A percentile compares a stretch with the other conserved stretches of the same genome.
Conservation (phyloP, 495 filamentous ascomycete genomes). For the Xylaria telfairii region DNA sequence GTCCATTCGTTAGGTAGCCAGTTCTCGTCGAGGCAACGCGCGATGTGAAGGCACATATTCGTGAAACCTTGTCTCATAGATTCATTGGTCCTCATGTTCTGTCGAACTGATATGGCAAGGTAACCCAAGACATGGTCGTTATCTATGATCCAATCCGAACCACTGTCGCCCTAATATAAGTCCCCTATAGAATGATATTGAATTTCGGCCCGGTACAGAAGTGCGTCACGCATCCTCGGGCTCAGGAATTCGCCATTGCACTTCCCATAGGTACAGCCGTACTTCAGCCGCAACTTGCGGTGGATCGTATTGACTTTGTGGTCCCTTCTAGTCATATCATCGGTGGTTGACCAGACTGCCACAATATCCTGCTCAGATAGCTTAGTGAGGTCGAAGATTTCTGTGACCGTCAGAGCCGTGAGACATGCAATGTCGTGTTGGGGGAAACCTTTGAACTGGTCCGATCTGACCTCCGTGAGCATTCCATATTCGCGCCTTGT, state of each 20-base stretch:
- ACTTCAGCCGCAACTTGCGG: not conserved
- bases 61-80: constrained; percentile 10
- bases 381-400: constrained; percentile 4
- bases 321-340: constrained; percentile 1
- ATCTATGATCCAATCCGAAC: not conserved
- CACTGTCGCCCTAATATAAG: not conserved
- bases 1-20: not conserved
- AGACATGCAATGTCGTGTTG: constrained; percentile 3
- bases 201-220: constrained; percentile 19
- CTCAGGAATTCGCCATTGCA: constrained; percentile 43
- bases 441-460: not conserved
- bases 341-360: not conserved
- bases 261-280: constrained; percentile 34
- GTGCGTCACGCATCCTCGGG: constrained; percentile 41
- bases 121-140: constrained; percentile 7
- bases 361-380: not conserved
- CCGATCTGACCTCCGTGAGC: not conserved
- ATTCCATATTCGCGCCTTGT: not conserved
- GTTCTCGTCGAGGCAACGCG: not conserved
- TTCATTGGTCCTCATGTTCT: constrained; percentile 7
- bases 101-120: not conserved
- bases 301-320: constrained; percentile 35
- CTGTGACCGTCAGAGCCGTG: not conserved
- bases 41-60: not conserved
- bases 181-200: not conserved